These are phyloP conservation scores for Striga asiatica DNA, from an alignment of 257 asterid species.

Conservation along the genomic window DNA sequence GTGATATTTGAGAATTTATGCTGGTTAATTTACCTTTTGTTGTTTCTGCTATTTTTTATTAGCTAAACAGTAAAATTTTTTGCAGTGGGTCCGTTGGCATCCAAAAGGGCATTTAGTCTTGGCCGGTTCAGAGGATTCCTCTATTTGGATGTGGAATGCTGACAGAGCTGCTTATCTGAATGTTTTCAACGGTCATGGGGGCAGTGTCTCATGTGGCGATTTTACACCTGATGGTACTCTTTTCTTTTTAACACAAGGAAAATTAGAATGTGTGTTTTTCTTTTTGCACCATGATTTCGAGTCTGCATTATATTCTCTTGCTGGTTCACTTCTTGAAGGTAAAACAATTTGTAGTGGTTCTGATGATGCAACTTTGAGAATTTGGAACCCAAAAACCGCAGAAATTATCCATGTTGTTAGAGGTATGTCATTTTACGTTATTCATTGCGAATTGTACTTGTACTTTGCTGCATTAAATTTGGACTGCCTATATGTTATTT, in stretches of 20 bases:
- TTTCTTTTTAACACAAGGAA: constrained; percentile 5
- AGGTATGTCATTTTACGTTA: constrained; percentile 34
- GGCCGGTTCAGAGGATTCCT: constrained; percentile 93
- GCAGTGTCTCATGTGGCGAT: constrained; percentile 78
- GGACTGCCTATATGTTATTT: not conserved
- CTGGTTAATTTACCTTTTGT: constrained; percentile 12
- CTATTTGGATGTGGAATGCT: constrained; percentile 88
- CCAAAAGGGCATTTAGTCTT: constrained; percentile 72
- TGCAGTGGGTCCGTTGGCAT: constrained; percentile 98
- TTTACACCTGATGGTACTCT: constrained; percentile 95
- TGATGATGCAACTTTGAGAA: constrained; percentile 82
- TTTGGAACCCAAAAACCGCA: constrained; percentile 70
- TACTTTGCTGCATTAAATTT: not conserved
- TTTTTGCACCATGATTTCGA: not conserved
- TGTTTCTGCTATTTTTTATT: constrained; percentile 3
- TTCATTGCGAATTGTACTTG: not conserved
- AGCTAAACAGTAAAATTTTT: constrained; percentile 22
- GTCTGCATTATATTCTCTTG: constrained; percentile 2
- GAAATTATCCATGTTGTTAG: constrained; percentile 57
- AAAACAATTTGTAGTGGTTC: constrained; percentile 74
- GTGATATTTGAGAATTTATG: constrained; percentile 24
- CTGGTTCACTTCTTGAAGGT: constrained; percentile 33
- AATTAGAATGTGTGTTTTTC: not conserved
- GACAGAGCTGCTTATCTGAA: constrained; percentile 49
- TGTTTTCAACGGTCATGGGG: constrained; percentile 60